Evolutionary conservation across 169 alveolate species (phyloP), one percentile per base, ranked within the genome.

Genomic region (Hepatocystis sp.): DNA sequence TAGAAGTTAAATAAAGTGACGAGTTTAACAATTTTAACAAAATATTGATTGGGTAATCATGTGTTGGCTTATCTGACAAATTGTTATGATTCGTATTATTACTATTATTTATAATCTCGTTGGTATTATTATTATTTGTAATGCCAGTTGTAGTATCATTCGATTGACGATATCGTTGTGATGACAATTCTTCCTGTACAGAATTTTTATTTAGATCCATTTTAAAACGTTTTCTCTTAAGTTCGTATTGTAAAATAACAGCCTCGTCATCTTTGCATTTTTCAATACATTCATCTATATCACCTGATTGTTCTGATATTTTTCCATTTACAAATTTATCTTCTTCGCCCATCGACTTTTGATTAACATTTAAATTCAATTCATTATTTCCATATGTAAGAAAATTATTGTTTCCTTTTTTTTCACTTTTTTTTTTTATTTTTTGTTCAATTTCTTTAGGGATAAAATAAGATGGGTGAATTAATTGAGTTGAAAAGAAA

Each of bases 1-100:
- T 85, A 8, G 93, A 86, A n/a, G 95, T 89, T 65, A 89, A 92
- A 68, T 89, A 91, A 61, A 91, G 23, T 17, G 85, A 85, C 10
- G 95, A 89, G 15, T 92, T 90, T 19, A 91, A 71, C 13, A 92
- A 85, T 60, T 81, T 85, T 52, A 91, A 91, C 34, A 91, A 61
- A 46, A 91, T 85, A 11, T 76, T 90, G 13, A 91, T 91, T 32
- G 95, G 95, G 42, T 91, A 84, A 23, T 65, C 65, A 25, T 66
- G 55, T 13, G 21, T 56, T 7, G 52, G 21, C 44, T 13, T 47
- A 17, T 61, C 66, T 8, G 36, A n/a, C n/a, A n/a, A n/a, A n/a
- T n/a, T n/a, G n/a, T n/a, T n/a, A n/a, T n/a, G n/a, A n/a, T n/a
- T n/a, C n/a, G n/a, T n/a, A n/a, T n/a, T n/a, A n/a, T n/a, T n/a